phyloP scores from a whole-genome alignment of 768 basidiomycete genomes.

The Tulasnella calospora region DNA sequence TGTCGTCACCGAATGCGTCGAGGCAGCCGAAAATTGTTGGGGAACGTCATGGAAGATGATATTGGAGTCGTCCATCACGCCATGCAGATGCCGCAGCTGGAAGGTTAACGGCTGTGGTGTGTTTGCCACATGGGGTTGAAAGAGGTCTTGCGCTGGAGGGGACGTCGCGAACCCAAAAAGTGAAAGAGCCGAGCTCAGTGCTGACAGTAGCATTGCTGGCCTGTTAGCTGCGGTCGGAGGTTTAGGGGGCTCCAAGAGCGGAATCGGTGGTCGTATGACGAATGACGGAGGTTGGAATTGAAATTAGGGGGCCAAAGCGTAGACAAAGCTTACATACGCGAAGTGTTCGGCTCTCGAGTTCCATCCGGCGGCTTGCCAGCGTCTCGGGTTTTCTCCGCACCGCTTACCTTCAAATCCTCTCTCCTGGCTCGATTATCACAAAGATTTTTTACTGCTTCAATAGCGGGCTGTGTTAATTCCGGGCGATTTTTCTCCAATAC shows the following conservation, averaged over 20 bases:
- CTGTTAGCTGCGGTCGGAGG: not conserved
- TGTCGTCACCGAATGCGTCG: slow-evolving; percentile 13
- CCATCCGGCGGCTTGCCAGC: slow-evolving; percentile 1
- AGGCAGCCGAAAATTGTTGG: not conserved
- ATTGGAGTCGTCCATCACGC: slow-evolving; percentile 6
- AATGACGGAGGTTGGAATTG: slow-evolving; percentile 11
- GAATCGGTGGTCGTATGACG: not conserved
- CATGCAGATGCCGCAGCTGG: slow-evolving; percentile 22
- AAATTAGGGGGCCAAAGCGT: slow-evolving; percentile 8
- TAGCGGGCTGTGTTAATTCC: not conserved
- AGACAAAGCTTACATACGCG: slow-evolving; percentile 6
- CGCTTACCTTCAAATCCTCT: not conserved
- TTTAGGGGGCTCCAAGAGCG: slow-evolving; percentile 12
- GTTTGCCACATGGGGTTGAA: slow-evolving; percentile 11
- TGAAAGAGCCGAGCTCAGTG: slow-evolving; percentile 6
- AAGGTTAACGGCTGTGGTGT: slow-evolving; percentile 22
- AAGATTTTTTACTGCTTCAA: not conserved
- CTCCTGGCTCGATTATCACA: not conserved
- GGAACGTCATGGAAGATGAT: slow-evolving; percentile 26
- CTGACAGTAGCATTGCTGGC: slow-evolving; percentile 1
- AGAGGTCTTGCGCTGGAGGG: not conserved
- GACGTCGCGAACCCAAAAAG: not conserved
- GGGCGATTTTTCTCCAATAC: not conserved
- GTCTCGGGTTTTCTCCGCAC: not conserved
- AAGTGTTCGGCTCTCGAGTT: not conserved